Base-by-base conservation (phyloP, 2,329 filamentous ascomycete species). In the Neonectria neomacrospora region DNA sequence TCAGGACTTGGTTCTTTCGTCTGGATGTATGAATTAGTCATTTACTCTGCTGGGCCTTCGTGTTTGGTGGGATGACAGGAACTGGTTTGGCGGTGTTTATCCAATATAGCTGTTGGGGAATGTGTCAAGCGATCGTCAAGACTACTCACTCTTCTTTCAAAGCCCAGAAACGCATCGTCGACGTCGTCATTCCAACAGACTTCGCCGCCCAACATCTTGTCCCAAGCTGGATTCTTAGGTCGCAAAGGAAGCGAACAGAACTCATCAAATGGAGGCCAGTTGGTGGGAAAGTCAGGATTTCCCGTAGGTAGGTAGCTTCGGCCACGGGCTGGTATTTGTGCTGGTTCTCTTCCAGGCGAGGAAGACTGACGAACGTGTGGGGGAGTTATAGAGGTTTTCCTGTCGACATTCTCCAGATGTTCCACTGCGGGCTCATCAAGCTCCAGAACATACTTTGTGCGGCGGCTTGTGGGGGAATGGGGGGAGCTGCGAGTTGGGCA, bases 221-320 rank as follows among this genome's bases (percentile, higher is more conserved):
- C 14, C 12, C 12, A 45, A 8, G 28, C 8, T 37, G 11, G 18
- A 11, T 30, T 37, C 20, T 56, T 41, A 41, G 18, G 8, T 30
- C 34, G 12, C 10, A 8, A 4, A 30, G 41, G 28, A 23, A 47
- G 18, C 10, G 1, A 9, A n/a, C 5, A 20, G 14, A 10, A 7
- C 30, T 23, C 30, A 6, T 56, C 41, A 3, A 39, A 30, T 11
- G 54, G 54, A 12, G 54, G 54, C 18, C 12, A 48, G 32, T 56
- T 56, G n/a, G 28, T 39, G 23, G 54, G 54, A 12, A 47, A 16
- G 6, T 48, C 42, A 23, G 23, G 14, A 16, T 23, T 10, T 39
- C 52, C 42, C 5, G 39, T 20, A 44, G 10, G 26, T 5, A 16
- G 34, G 34, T 37, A 37, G 34, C 16, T n/a, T 14, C 14, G 34